These are phyloP conservation scores for Ophiostoma piceae DNA, from an alignment of 2,329 filamentous ascomycete genomes.

Conservation along the genomic window DNA sequence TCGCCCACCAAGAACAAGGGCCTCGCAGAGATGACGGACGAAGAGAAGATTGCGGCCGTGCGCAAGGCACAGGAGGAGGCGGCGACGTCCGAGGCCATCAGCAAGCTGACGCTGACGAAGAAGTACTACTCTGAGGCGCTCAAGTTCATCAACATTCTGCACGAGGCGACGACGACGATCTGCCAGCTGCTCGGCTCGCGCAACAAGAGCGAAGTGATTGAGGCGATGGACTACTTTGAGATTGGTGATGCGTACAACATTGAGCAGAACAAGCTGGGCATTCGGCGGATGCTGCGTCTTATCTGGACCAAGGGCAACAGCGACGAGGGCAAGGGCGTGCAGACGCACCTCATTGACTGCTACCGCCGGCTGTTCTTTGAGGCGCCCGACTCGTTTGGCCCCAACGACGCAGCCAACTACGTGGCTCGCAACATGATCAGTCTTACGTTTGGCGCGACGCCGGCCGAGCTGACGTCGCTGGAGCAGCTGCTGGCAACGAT, in stretches of 20 bases:
- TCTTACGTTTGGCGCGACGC: conserved; percentile 89
- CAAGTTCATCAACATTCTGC: conserved; percentile 86
- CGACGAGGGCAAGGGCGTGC: conserved; percentile 96
- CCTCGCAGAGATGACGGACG: conserved; percentile 63
- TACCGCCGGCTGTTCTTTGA: conserved; percentile 96
- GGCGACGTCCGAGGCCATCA: conserved; percentile 80
- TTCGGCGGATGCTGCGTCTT: conserved; percentile 88
- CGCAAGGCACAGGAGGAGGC: conserved; percentile 81
- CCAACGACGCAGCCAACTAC: conserved; percentile 90
- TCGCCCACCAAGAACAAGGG: conserved; percentile 43
- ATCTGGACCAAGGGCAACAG: conserved; percentile 99
- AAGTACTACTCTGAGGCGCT: conserved; percentile 92
- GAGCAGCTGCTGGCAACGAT: conserved; percentile 94
- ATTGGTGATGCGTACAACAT: conserved; percentile 94
- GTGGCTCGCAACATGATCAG: conserved; percentile 99
- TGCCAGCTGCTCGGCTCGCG: conserved; percentile 85
- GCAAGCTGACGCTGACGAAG: conserved; percentile 78
- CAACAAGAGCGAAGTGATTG: conserved; percentile 98
- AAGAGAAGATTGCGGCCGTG: conserved; percentile 66
- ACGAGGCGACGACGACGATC: conserved; percentile 72
- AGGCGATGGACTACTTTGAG: conserved; percentile 98
- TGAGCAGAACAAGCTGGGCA: conserved; percentile 85
- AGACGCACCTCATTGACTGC: conserved; percentile 92
- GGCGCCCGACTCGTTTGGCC: conserved; percentile 78
- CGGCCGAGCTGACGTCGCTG: conserved; percentile 88